Base-by-base conservation (phyloP, 768 basidiomycete species). In the Xerocomus potaroensis region DNA sequence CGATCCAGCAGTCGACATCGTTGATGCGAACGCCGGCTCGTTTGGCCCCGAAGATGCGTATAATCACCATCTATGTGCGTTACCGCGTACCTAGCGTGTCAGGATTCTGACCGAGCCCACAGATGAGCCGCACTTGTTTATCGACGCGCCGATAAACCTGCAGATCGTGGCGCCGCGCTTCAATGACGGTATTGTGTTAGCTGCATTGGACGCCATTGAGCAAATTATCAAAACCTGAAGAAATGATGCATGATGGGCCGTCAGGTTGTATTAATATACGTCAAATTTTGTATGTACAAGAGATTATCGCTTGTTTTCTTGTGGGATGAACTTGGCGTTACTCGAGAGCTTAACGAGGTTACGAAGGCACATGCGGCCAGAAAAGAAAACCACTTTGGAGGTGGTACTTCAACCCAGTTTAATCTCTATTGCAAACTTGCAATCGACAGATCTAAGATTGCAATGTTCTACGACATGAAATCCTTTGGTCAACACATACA, bases 91-190 rank as follows among this genome's bases (percentile, higher is more conserved):
- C 4, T 12, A 14, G 2, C 15, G 5, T 3, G 4, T 11, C 15
- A 18, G 18, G 15, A 10, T 34, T 16, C 45, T 62, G 34, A 62
- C 16, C 22, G 5, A 1, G 22, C n/a, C 14, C 22, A 7, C 18
- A 63, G 62, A 64, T 37, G 57, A 65, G 26, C 53, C 63, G 3
- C 2, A 45, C 4, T 39, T 16, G 9, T 63, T 47, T 22, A 41
- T 32, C 24, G 51, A 38, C 4, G 52, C 58, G 5, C 62, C 62
- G 1, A 45, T 63, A 14, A 46, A 47, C 12, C 15, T 63, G 36
- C 61, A 63, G 43, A 26, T 65, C 7, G 48, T 61, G 11, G 54
- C 54, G 3, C 56, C 54, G 3, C 61, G 58, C 12, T 63, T 65
- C 31, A 47, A 54, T 3, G 63, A 63, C 5, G 64, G 63, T 3